A percentile compares a stretch with the other conserved stretches of the same genome.
phyloP scores from a whole-genome alignment of 202 grass and related monocot species.

The Zoysia matrella region DNA sequence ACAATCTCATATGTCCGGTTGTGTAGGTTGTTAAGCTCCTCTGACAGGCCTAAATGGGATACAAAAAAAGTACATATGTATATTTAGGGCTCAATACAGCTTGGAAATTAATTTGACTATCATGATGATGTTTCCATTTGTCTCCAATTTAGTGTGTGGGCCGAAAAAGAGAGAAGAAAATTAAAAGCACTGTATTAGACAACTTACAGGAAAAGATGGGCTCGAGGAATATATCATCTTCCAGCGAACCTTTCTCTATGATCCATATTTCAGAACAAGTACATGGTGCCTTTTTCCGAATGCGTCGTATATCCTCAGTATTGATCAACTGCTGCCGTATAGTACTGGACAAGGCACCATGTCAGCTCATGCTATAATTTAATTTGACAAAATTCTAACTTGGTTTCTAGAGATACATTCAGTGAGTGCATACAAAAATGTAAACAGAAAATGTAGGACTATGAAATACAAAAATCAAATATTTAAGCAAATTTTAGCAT shows the following conservation, averaged over 20 bases:
- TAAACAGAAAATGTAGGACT: slow-evolving; percentile 12
- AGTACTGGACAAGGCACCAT: slow-evolving; percentile 56
- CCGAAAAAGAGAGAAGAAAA: slow-evolving; percentile 38
- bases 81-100: not conserved
- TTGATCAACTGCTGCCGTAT: slow-evolving; percentile 97
- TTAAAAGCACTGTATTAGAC: slow-evolving; percentile 19
- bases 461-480: slow-evolving; percentile 30
- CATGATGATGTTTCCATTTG: too few relatives aligned
- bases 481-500: not conserved
- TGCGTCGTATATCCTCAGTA: slow-evolving; percentile 92
- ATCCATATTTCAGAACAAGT: slow-evolving; percentile 98
- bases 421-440: slow-evolving; percentile 20
- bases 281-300: slow-evolving; percentile 98
- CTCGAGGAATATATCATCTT: slow-evolving; percentile 90
- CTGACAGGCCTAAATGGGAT: slow-evolving; percentile 62
- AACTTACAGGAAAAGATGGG: slow-evolving; percentile 61
- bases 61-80: slow-evolving; percentile 29
- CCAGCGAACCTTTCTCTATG: slow-evolving; percentile 90
- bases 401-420: slow-evolving; percentile 14
- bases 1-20: slow-evolving; percentile 52
- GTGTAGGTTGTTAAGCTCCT: slow-evolving; percentile 66
- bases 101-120: too few relatives aligned
- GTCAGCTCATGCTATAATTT: slow-evolving; percentile 17
- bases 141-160: too few relatives aligned
- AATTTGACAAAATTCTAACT: slow-evolving; percentile 8